Conservation (phyloP, 306 rosid species). For the Inga laurina region DNA sequence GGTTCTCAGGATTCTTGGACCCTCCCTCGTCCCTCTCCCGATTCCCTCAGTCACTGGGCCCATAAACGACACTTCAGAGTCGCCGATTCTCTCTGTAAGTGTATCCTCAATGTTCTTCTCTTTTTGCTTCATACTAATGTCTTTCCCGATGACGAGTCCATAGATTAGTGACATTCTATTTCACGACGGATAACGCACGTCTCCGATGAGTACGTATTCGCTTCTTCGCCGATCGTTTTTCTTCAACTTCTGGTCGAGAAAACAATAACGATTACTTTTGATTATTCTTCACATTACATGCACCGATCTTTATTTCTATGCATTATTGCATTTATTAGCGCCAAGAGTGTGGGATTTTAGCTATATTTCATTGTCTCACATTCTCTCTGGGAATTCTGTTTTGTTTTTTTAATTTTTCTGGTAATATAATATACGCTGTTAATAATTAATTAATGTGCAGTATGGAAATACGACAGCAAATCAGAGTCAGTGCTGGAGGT, state of each 20-base stretch:
- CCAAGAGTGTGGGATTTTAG: background rate
- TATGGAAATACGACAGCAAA: slow-evolving; percentile 21
- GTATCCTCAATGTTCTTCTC: background rate
- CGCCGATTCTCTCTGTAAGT: slow-evolving; percentile 44
- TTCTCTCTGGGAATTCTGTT: background rate
- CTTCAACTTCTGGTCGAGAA: no score
- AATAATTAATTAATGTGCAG: slow-evolving; percentile 4
- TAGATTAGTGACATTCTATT: no score
- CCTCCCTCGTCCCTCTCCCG: slow-evolving; percentile 25
- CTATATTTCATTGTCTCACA: background rate
- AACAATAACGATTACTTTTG: background rate
- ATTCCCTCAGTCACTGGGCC: slow-evolving; percentile 40
- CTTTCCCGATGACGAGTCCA: no score
- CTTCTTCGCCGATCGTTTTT: no score
- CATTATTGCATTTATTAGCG: background rate
- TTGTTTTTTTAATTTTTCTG: no score
- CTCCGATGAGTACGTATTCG: background rate
- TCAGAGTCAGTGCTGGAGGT: slow-evolving; percentile 41
- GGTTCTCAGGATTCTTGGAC: slow-evolving; percentile 28
- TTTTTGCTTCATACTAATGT: background rate
- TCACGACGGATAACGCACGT: background rate
- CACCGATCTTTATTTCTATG: background rate
- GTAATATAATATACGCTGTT: no score
- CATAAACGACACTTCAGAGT: slow-evolving; percentile 26
- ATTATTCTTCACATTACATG: background rate